phyloP scores from a whole-genome alignment of 345 rosid genomes.

The Citrus hindsii region DNA sequence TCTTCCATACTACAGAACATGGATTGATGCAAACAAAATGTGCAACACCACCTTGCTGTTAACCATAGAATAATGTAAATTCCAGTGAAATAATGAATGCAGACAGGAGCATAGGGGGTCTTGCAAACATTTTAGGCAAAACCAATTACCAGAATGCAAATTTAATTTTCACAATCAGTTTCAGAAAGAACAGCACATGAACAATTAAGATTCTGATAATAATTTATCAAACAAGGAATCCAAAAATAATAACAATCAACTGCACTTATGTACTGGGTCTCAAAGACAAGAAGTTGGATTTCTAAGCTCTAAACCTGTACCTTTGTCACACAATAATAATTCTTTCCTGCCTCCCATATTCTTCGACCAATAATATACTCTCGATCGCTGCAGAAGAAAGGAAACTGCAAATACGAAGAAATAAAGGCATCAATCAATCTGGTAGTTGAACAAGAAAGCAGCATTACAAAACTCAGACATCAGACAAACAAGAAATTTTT shows the following conservation, averaged over 20 bases:
- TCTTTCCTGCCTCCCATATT: slow-evolving; percentile 85
- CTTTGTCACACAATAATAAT: slow-evolving; percentile 85
- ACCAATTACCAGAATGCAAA: not conserved
- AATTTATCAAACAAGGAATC: not conserved
- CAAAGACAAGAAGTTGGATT: not conserved
- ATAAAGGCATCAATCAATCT: not conserved
- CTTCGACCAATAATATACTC: slow-evolving; percentile 88
- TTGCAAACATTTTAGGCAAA: not conserved
- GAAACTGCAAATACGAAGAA: slow-evolving; percentile 61
- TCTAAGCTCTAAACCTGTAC: slow-evolving; percentile 33
- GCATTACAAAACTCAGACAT: not conserved
- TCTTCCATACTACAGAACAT: not conserved
- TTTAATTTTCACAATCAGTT: not conserved
- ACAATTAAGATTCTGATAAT: not conserved
- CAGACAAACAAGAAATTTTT: not conserved
- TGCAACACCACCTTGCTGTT: not conserved
- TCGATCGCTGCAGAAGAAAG: slow-evolving; percentile 94
- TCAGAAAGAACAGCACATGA: not conserved
- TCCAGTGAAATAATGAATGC: not conserved
- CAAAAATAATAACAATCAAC: not conserved
- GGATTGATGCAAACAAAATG: not conserved
- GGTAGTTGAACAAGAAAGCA: not conserved
- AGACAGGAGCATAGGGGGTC: not conserved
- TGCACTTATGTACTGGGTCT: not conserved
- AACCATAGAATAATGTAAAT: not conserved